Evolutionary conservation across 371 early-diverging fungal genomes (phyloP), one percentile per base, ranked within the genome.

Genomic region (Neoconidiobolus thromboides): DNA sequence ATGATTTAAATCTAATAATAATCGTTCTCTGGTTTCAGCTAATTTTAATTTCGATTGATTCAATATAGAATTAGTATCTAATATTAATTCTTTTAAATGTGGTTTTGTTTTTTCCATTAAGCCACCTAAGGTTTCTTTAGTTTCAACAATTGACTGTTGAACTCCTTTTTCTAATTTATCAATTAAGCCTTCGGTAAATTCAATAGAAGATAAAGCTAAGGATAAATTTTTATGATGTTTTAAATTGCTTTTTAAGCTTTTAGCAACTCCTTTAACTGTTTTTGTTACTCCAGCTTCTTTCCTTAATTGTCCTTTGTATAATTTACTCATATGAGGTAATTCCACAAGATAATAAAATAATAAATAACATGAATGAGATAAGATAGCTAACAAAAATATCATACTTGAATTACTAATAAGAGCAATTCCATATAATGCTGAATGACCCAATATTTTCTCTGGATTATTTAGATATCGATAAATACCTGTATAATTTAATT

Each of bases 401-500:
- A 77, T 67, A 73, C 84, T 82, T 48, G 82, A 82, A 53, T 79
- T 79, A 56, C 86, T 80, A 62, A 90, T 85, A 60, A 93, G 65
- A 2, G 92, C 79, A 67, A 92, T 73, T 3, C 93, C 95, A 80
- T 87, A 95, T 67, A 87, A 85, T 9, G 89, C 81, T 5, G 90
- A 80, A 65, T 89, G 86, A 6, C 91, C 86, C 70, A 91, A 83
- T 43, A 90, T 75, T 67, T 87, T 86, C 60, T 91, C 91, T 1
- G 93, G 93, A 65, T 90, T 89, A 67, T 91, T 92, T 38, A 91
- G 75, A 56, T 80, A 85, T 69, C 85, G 77, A 71, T 89, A 91
- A 51, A 90, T 82, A 15, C 91, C 91, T 12, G 80, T 86, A 66
- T 89, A 86, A 53, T 79, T 71, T 40, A 87, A 73, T 60, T 81